These are phyloP conservation scores for Endocladia muricata DNA, from an alignment of 31 red algal genomes.

Conservation along the genomic window DNA sequence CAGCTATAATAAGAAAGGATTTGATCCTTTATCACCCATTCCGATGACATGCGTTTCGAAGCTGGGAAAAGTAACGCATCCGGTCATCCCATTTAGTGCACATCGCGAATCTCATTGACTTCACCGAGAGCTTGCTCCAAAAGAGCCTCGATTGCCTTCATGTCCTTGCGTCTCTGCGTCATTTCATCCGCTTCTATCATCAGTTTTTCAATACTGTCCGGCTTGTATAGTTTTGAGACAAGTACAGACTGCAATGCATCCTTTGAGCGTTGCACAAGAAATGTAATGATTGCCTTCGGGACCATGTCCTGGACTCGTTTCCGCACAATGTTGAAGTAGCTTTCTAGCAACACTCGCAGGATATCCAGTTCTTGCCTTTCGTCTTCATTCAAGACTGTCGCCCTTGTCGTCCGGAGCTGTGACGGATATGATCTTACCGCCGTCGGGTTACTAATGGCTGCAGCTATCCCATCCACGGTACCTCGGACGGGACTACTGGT, in stretches of 20 bases:
- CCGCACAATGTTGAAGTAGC: constrained; percentile 96
- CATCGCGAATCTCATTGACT: constrained; percentile 74
- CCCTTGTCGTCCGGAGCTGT: constrained; percentile 24
- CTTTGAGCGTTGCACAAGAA: constrained; percentile 77
- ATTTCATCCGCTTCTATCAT: constrained; percentile 76
- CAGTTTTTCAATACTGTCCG: constrained; percentile 59
- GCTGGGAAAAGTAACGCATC: no score
- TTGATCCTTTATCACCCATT: no score
- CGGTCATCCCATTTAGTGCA: constrained; percentile 27
- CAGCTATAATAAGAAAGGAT: no score
- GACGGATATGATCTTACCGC: not conserved
- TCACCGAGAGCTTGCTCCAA: constrained; percentile 52
- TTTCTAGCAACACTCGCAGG: constrained; percentile 71
- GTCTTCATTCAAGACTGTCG: constrained; percentile 58
- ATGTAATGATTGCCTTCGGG: constrained; percentile 95
- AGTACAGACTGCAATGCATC: constrained; percentile 71
- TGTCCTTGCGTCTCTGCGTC: constrained; percentile 54
- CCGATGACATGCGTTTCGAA: no score
- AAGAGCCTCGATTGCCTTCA: constrained; percentile 34
- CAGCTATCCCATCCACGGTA: constrained; percentile 26
- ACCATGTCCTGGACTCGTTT: constrained; percentile 86
- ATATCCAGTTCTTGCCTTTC: constrained; percentile 88
- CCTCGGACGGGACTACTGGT: not conserved
- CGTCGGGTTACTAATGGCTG: not conserved
- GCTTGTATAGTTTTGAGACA: constrained; percentile 85